Percentiles rank a stretch among this genome's conserved stretches.
These are phyloP conservation scores for Ustilago xerochloae DNA, from an alignment of 1,284 basidiomycete species.

Conservation along the genomic window DNA sequence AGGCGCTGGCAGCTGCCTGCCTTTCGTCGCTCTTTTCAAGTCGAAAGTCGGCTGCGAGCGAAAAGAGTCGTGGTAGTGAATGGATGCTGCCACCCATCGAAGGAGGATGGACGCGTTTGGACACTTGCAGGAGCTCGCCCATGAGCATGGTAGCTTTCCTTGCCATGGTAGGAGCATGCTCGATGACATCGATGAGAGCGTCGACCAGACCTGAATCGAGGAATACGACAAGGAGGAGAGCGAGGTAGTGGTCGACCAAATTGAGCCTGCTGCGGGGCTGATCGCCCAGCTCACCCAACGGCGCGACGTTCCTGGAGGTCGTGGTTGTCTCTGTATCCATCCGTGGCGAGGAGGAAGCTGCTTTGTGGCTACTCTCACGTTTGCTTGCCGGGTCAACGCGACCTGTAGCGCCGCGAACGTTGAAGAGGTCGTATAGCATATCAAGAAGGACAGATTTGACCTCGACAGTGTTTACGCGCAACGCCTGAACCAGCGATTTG, in stretches of 20 bases:
- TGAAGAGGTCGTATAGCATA: constrained; percentile 92
- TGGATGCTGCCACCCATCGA: constrained; percentile 82
- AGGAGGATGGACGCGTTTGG: constrained; percentile 87
- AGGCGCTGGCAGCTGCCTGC: constrained; percentile 83
- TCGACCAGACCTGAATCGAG: constrained; percentile 80
- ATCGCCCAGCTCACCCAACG: constrained; percentile 43
- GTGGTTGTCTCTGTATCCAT: not conserved
- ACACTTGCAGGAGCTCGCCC: constrained; percentile 87
- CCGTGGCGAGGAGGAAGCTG: constrained; percentile 17
- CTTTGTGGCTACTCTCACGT: constrained; percentile 37
- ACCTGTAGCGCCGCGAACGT: constrained; percentile 66
- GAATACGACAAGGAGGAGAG: constrained; percentile 86
- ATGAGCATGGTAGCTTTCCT: constrained; percentile 83
- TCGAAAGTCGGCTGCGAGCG: constrained; percentile 79
- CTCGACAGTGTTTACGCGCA: constrained; percentile 86
- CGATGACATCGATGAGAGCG: constrained; percentile 60
- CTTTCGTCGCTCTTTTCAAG: constrained; percentile 70
- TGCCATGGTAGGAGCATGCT: constrained; percentile 42
- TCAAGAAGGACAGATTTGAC: constrained; percentile 78
- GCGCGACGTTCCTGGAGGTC: constrained; percentile 7
- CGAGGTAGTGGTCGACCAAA: constrained; percentile 91
- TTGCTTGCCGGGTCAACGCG: constrained; percentile 44
- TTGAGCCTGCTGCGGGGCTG: constrained; percentile 73
- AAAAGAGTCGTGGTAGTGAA: constrained; percentile 87
- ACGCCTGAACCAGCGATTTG: constrained; percentile 82